phyloP scores from a whole-genome alignment of 768 basidiomycete species.

The Naematelia encephala region DNA sequence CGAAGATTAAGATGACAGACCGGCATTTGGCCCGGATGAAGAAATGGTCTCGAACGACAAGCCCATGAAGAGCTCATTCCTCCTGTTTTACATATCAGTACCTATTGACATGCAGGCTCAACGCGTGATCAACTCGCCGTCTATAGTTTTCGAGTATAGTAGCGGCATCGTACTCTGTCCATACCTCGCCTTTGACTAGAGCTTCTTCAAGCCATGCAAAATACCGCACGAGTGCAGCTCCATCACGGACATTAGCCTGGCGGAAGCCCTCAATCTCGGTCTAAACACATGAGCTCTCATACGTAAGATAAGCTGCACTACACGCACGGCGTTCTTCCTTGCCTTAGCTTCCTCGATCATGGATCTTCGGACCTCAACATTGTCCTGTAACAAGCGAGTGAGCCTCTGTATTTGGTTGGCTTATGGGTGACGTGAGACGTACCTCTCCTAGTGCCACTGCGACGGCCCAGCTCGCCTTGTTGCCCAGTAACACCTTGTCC shows the following conservation, averaged over 20 bases:
- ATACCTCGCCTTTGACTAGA: conserved; percentile 59
- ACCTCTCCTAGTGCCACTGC: conserved; percentile 74
- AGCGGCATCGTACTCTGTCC: conserved; percentile 79
- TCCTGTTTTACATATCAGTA: conserved; percentile 53
- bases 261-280: conserved; percentile 87
- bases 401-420: neutral
- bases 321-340: conserved; percentile 50
- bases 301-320: neutral
- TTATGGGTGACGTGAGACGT: too few species aligned
- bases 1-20: conserved; percentile 54
- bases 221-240: conserved; percentile 76
- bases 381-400: conserved; percentile 54
- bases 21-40: conserved; percentile 84
- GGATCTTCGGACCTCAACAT: conserved; percentile 63
- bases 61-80: conserved; percentile 75
- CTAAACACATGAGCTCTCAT: conserved; percentile 17
- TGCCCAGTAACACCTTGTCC: conserved; percentile 67
- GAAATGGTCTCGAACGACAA: conserved; percentile 91
- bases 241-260: conserved; percentile 82
- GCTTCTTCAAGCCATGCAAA: conserved; percentile 93
- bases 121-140: conserved; percentile 58
- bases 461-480: conserved; percentile 75
- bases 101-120: neutral
- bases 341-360: conserved; percentile 64
- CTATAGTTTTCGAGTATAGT: conserved; percentile 73